Base-by-base conservation (phyloP, 306 rosid genomes). In the Vigna reflexopilosa region DNA sequence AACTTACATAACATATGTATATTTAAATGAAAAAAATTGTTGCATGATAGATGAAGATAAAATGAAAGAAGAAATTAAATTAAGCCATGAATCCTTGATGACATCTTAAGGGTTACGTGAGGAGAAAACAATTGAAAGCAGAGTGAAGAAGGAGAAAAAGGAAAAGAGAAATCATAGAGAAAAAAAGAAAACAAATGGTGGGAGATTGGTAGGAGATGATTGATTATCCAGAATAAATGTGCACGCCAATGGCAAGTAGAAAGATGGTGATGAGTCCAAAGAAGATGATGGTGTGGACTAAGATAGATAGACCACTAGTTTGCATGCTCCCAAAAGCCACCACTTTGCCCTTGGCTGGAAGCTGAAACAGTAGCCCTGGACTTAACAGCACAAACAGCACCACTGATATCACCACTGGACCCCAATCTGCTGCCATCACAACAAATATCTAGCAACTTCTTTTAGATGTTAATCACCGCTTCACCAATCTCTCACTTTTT, bases 401-500 rank as follows among this genome's bases (percentile, higher is more conserved):
- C 89, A 90, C 95, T n/a, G 92, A 88, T 73, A 90, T 85, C 79
- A 90, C 92, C 82, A 88, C 96, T 6, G 95, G 93, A 52, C 88
- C 96, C 96, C 93, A 90, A 82, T 90, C 96, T 10, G 86, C 91
- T 13, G 79, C 82, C 86, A 78, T 77, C 30, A 42, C 34, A 64
- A 80, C 74, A 12, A 63, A 3, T 20, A 20, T 16, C 17, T 6
- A 63, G 0, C 38, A 15, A 26, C 28, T 15, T n/a, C 28, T 64
- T 36, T 64, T n/a, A 34, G 67, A 62, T 32, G 6, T 12, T 61
- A 20, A 61, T 59, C 66, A 26, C 17, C 4, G 2, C 17, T 59
- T 26, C 42, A 59, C 66, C 0, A 1, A 11, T 32, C 47, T 62
- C 47, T 34, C 6, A 10, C n/a, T 24, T 58, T 20, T 11, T 58